Conservation (phyloP, 345 rosid species). For the Aethionema arabicum region DNA sequence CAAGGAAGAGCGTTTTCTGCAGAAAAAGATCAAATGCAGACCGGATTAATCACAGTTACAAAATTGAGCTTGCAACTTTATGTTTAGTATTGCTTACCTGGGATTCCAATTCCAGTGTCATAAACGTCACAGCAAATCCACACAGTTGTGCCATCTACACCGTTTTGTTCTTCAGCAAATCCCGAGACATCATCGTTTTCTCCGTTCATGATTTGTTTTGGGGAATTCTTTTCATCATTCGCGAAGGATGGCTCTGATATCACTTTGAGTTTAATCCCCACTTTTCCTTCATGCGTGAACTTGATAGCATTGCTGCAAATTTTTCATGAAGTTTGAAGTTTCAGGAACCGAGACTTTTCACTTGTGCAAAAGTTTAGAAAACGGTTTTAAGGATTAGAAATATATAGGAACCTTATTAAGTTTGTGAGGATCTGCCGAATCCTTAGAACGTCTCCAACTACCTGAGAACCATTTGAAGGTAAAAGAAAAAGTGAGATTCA, state of each 20-base stretch:
- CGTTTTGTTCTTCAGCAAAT: conserved; percentile 37
- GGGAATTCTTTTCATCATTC: conserved; percentile 38
- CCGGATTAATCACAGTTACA: background rate
- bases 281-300: conserved; percentile 92
- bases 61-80: conserved; percentile 12
- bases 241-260: conserved; percentile 62
- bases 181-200: background rate
- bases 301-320: conserved; percentile 83
- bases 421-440: conserved; percentile 96
- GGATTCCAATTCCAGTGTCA: conserved; percentile 97
- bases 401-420: conserved; percentile 65
- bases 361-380: background rate
- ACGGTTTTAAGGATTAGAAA: background rate
- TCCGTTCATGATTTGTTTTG: conserved; percentile 32
- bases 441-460: conserved; percentile 91
- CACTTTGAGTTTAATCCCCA: conserved; percentile 73
- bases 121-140: conserved; percentile 90
- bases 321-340: background rate
- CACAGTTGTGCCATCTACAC: conserved; percentile 51
- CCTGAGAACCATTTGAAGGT: conserved; percentile 49
- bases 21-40: conserved; percentile 19
- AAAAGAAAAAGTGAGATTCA: background rate
- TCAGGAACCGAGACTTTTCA: conserved; percentile 7
- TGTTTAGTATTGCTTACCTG: conserved; percentile 47
- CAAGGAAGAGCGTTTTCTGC: conserved; percentile 89